Evolutionary conservation across 1,139 yeast species (phyloP), one percentile per base, ranked within the genome.

Genomic region (Hyphopichia fennica): DNA sequence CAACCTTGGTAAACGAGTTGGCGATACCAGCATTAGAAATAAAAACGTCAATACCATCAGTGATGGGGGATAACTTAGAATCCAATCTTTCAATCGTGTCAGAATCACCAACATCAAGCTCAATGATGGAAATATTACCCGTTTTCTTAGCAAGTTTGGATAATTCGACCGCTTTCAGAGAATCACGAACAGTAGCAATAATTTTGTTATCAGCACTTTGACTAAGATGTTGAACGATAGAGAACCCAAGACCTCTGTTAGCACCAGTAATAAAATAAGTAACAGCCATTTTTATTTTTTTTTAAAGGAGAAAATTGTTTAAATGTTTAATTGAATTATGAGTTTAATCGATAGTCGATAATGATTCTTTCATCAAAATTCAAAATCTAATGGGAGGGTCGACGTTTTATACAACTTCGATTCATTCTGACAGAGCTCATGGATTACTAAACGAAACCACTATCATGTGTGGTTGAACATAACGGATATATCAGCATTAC

Each of bases 11-110:
- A 17, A 30, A 35, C 7, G 43, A 25, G 13, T 39, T 37, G 10
- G 42, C 22, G 34, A 50, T 38, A 13, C 51, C 61, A 14, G 59
- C 57, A 35, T 53, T 57, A 10, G 56, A 49, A 30, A 56, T 49
- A 15, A 56, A 44, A 2, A 57, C 37, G 36, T 57, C 59, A 18
- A 56, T 44, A 2, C 41, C 37, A 29, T 48, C 51, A 14, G 50
- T 40, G 32, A 43, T 48, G 46, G 15, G 39, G 22, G 27, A 41
- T 30, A 37, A 44, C 35, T 42, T 45, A 11, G 32, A 20, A 28
- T 52, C 49, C 11, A 62, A 39, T 4, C 41, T 47, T 4, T 45
- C 44, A 15, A 67, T 35, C 34, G 50, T 49, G 1, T 46, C 45
- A 3, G 10, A 23, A 14, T 38, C 39, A 19, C 25, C 37, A 32